phyloP scores from a whole-genome alignment of 1,284 basidiomycete species.

The Neolentinus lepideus region DNA sequence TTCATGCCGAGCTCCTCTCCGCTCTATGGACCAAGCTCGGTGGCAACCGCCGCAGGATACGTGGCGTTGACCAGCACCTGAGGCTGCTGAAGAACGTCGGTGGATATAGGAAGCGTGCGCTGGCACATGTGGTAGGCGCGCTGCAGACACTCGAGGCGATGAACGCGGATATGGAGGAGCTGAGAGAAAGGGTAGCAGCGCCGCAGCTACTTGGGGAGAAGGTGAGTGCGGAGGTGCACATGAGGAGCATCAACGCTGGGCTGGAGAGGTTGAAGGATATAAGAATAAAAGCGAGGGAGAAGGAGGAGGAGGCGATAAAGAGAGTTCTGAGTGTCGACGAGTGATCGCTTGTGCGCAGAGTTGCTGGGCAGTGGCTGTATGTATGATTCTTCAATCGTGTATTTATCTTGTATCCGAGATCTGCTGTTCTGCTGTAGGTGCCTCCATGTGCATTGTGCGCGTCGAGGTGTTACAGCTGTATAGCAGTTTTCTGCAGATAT shows the following conservation, averaged over 20 bases:
- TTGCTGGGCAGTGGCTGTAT: not conserved
- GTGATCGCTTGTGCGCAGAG: not conserved
- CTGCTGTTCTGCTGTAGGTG: not conserved
- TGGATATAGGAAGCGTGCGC: constrained; percentile 49
- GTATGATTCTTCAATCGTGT: not conserved
- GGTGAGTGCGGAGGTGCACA: constrained; percentile 64
- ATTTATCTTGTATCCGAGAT: not conserved
- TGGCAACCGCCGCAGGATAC: constrained; percentile 41
- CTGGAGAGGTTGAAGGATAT: constrained; percentile 56
- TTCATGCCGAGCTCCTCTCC: constrained; percentile 47
- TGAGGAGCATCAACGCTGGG: constrained; percentile 58
- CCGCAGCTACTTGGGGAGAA: constrained; percentile 50
- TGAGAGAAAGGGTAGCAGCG: constrained; percentile 58
- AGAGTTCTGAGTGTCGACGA: constrained; percentile 19
- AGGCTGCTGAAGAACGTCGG: constrained; percentile 45
- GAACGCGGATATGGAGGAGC: constrained; percentile 66
- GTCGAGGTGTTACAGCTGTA: not conserved
- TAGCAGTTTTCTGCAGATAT: not conserved
- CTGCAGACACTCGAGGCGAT: constrained; percentile 52
- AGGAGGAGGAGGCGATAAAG: constrained; percentile 24
- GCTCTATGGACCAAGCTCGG: constrained; percentile 64
- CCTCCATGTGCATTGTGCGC: not conserved
- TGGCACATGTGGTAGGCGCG: constrained; percentile 53
- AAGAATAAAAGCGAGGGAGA: constrained; percentile 30
- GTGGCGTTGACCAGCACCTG: constrained; percentile 41